Evolutionary conservation across 2,329 filamentous ascomycete species (phyloP).

Genomic region (Albifimbria verrucaria): DNA sequence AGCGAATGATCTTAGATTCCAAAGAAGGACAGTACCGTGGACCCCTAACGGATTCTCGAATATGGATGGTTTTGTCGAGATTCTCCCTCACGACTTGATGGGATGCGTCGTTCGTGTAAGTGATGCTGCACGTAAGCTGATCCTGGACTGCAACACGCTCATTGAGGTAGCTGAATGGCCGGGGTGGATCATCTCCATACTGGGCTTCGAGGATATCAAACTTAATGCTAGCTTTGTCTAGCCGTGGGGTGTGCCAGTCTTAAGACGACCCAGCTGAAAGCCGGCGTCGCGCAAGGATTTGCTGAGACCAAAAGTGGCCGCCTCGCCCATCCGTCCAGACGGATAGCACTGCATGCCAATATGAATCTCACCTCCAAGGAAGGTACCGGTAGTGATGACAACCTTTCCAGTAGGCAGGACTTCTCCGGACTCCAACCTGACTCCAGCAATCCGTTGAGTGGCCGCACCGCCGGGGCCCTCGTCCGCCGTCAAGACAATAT

Average conservation of each 20-base stretch:
- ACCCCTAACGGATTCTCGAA: constrained; percentile 90
- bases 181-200: constrained; percentile 77
- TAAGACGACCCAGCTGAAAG: constrained; percentile 83
- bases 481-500: constrained; percentile 67
- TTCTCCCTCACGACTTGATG: constrained; percentile 85
- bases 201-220: constrained; percentile 71
- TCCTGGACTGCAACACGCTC: constrained; percentile 71
- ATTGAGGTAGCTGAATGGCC: constrained; percentile 90
- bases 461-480: constrained; percentile 36
- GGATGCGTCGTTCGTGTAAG: constrained; percentile 77
- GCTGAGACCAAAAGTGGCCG: constrained; percentile 87
- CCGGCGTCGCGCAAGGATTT: constrained; percentile 86
- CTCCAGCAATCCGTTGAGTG: constrained; percentile 75
- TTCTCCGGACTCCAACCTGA: constrained; percentile 83
- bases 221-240: constrained; percentile 80
- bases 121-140: constrained; percentile 83
- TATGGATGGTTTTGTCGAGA: constrained; percentile 94
- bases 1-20: constrained; percentile 90
- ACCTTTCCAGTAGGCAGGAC: constrained; percentile 77
- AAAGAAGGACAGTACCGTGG: constrained; percentile 94
- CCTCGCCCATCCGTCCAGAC: constrained; percentile 89
- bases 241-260: constrained; percentile 93
- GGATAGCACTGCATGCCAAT: constrained; percentile 84
- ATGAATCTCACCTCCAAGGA: constrained; percentile 93
- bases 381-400: constrained; percentile 94